Conservation (phyloP, 495 filamentous ascomycete genomes). For the Daldinia concentrica region DNA sequence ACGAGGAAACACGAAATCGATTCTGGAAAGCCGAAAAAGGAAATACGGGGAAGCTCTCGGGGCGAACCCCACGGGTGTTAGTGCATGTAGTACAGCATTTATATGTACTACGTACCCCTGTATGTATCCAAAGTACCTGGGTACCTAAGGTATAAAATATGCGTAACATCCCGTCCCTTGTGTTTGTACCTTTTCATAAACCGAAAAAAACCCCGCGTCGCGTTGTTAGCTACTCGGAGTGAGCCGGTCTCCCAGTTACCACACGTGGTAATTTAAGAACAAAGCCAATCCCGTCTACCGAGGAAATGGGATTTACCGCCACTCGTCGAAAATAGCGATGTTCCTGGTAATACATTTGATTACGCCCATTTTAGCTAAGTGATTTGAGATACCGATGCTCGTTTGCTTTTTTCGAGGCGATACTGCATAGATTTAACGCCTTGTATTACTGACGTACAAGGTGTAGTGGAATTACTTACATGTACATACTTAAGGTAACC, state of each 20-base stretch:
- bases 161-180: background rate
- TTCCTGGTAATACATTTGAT: background rate
- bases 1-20: slow-evolving; percentile 6
- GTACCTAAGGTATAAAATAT: background rate
- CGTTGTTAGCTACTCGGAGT: slow-evolving; percentile 7
- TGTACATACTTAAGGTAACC: background rate
- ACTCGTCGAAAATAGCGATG: background rate
- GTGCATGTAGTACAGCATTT: background rate
- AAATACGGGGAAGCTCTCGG: slow-evolving; percentile 37
- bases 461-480: slow-evolving; percentile 1
- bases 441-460: background rate
- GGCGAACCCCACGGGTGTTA: background rate
- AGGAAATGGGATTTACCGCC: slow-evolving; percentile 27
- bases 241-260: slow-evolving; percentile 17
- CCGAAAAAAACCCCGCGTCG: slow-evolving; percentile 2
- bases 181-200: background rate
- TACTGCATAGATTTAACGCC: background rate
- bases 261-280: slow-evolving; percentile 34
- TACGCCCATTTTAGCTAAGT: background rate
- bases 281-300: slow-evolving; percentile 1
- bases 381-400: background rate
- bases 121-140: background rate
- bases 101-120: background rate
- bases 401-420: slow-evolving; percentile 2
- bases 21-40: slow-evolving; percentile 18